Base-by-base conservation (phyloP, 106 monocot species). In the Alisma plantagoaquatica region DNA sequence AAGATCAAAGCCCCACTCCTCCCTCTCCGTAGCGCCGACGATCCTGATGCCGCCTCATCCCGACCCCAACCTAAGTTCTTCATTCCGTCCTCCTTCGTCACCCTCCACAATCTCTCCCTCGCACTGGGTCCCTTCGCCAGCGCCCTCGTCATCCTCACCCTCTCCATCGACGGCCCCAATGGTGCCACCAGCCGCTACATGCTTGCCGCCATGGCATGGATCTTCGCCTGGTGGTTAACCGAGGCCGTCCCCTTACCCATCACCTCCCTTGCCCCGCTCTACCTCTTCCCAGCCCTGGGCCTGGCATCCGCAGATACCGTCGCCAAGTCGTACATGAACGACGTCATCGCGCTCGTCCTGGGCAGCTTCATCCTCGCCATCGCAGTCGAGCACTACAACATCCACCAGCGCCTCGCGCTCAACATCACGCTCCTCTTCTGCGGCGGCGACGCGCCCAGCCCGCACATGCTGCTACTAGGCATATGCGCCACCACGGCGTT, bases 351-450 rank as follows among this genome's bases (percentile, higher is more conserved):
- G n/a, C 78, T 98, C 4, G 89, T 98, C 27, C 96, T 98, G 3
- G 89, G 96, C 3, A 98, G 84, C 71, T 98, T 98, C 76, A 90
- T 98, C 10, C 76, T 98, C 15, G 96, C 96, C 20, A 26, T 98
- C 20, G 96, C 89, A 14, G 81, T 98, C 46, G 81, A 98, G 68
- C 89, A 85, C 38, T 85, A 98, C 71, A 82, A 82, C 71, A 78
- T 98, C 65, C 96, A 98, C 52, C 77, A 71, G 15, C 80, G 96
- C 4, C 78, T 98, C 10, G 96, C 96, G 8, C 52, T 98, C 1
- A 85, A 79, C 10, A n/a, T n/a, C n/a, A n/a, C n/a, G n/a, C n/a
- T n/a, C n/a, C n/a, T n/a, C n/a, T n/a, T n/a, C n/a, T n/a, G n/a
- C n/a, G n/a, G 81, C 27, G 81, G 89, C 2, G 81, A 84, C 16